Base-by-base conservation (phyloP, 2,329 filamentous ascomycete species). In the Fusarium coffeatum region DNA sequence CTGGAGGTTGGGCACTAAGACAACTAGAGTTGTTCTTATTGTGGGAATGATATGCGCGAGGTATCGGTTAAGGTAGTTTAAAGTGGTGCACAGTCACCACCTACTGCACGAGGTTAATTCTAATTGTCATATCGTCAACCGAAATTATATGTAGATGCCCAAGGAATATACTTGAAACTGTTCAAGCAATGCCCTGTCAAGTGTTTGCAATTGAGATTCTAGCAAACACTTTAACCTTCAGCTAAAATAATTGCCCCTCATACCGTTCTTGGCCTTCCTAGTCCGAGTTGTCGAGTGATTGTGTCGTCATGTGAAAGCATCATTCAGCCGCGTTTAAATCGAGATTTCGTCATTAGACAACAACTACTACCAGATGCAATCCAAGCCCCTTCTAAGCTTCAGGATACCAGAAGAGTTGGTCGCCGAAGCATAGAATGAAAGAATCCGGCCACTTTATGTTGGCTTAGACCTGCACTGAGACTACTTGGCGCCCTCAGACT, bases 261-360 rank as follows among this genome's bases (percentile, higher is more conserved):
- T 37, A 16, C 20, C 22, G 20, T 25, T 53, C 41, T 55, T 53
- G 20, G 23, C 37, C 32, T 63, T 57, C 67, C 53, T 56, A 46
- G 42, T 37, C 54, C n/a, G 25, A 37, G 43, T 50, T n/a, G 47
- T 71, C 37, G 56, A 71, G 56, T 51, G 56, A 51, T 60, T 59
- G 56, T 58, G 55, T 49, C 47, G 49, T 69, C 58, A 72, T 73
- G 55, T 71, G 64, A 71, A 71, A 68, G 55, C 59, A 57, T 51
- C 65, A 28, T 47, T 54, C 45, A 50, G 42, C 55, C 34, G 42
- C 46, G 30, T 57, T 32, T 45, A 30, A 53, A 61, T 56, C 30
- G 11, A 57, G 8, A 30, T 55, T 61, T 55, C 28, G 46, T 63
- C 48, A 71, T 72, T 66, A 60, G 64, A 43, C 43, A 53, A 61